Evolutionary conservation across 2,329 filamentous ascomycete species (phyloP).

Genomic region (Botrytis fragariae): DNA sequence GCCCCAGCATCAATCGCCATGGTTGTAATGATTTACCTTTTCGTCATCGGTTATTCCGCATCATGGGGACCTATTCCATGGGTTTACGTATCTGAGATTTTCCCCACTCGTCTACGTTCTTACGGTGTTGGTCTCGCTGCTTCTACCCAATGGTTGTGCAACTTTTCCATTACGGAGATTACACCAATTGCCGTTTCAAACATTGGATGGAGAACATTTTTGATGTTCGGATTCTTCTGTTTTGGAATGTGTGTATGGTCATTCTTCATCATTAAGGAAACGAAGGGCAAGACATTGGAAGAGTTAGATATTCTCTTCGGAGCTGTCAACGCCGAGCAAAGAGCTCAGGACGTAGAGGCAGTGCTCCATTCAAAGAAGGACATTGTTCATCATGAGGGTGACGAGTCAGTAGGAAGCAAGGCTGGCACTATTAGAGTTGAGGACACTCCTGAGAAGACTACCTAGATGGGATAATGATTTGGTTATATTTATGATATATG

Average conservation of each 20-base stretch:
- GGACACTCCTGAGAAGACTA: not conserved
- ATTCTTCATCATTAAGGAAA: conserved; percentile 62
- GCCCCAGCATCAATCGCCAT: conserved; percentile 44
- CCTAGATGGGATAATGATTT: not conserved
- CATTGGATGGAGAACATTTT: conserved; percentile 47
- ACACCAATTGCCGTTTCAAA: conserved; percentile 51
- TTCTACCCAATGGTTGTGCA: conserved; percentile 70
- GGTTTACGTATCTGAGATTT: conserved; percentile 52
- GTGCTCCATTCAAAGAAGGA: conserved; percentile 22
- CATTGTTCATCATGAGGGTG: conserved; percentile 9
- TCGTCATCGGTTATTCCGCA: conserved; percentile 46
- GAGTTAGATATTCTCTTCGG: conserved; percentile 44
- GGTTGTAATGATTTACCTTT: conserved; percentile 35
- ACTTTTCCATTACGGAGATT: conserved; percentile 49
- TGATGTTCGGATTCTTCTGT: conserved; percentile 48
- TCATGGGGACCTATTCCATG: conserved; percentile 53
- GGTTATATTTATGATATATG: not conserved
- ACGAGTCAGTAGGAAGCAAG: conserved; percentile 6
- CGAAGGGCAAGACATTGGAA: conserved; percentile 65
- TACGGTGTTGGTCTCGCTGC: conserved; percentile 63
- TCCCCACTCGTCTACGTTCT: conserved; percentile 47
- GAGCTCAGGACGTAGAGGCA: conserved; percentile 23
- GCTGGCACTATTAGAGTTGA: conserved; percentile 4
- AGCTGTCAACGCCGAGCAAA: conserved; percentile 11
- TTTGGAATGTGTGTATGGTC: conserved; percentile 44